These are phyloP conservation scores for Papiliotrema terrestris DNA, from an alignment of 1,284 basidiomycete species.

Conservation along the genomic window DNA sequence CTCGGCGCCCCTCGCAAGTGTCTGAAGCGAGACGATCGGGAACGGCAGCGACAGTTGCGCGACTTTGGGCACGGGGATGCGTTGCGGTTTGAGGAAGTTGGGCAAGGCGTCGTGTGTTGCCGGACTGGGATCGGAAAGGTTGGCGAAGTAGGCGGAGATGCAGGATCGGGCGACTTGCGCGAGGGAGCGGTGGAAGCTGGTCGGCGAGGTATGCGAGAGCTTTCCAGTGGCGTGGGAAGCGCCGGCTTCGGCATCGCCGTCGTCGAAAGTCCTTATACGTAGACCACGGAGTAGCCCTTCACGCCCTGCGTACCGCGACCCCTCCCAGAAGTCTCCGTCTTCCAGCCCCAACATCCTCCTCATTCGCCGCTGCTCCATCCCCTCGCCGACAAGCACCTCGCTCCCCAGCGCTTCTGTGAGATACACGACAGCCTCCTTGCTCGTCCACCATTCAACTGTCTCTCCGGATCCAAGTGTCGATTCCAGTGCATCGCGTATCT, in stretches of 20 bases:
- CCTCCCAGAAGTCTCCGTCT: constrained; percentile 42
- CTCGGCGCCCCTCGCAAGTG: constrained; percentile 61
- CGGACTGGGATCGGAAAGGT: background rate
- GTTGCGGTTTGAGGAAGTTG: constrained; percentile 32
- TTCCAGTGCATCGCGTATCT: constrained; percentile 53
- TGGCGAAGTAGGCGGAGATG: constrained; percentile 23
- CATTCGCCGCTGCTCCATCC: constrained; percentile 41
- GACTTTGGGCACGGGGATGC: constrained; percentile 36
- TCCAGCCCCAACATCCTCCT: constrained; percentile 35
- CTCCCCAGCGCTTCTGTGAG: constrained; percentile 36
- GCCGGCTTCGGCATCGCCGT: no score
- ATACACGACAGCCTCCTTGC: constrained; percentile 61
- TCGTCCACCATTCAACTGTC: constrained; percentile 68
- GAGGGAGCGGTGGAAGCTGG: constrained; percentile 25
- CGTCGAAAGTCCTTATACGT: constrained; percentile 28
- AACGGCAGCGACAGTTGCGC: constrained; percentile 37
- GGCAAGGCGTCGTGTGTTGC: constrained; percentile 15
- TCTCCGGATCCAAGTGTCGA: constrained; percentile 1
- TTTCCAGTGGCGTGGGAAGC: no score
- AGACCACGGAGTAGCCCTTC: constrained; percentile 29
- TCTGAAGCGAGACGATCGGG: constrained; percentile 53
- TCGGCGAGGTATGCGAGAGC: background rate
- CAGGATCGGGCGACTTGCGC: constrained; percentile 19
- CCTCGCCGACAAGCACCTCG: constrained; percentile 33
- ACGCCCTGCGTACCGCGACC: constrained; percentile 36